These are phyloP conservation scores for Persicaria maculosa DNA, from an alignment of 148 eudicot genomes.

Conservation along the genomic window DNA sequence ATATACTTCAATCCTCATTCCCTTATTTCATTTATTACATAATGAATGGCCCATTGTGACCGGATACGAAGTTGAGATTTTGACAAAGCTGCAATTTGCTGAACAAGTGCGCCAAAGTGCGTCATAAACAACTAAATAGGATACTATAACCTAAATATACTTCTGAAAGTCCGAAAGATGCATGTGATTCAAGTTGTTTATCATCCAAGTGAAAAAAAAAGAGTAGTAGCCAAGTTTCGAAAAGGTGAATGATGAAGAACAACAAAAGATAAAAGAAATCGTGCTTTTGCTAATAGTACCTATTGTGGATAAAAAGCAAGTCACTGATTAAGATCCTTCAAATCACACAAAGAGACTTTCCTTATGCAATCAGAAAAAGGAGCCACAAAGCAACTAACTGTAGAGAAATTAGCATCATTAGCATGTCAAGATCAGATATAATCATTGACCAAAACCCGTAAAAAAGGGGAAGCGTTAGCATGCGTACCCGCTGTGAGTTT, in stretches of 20 bases:
- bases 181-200: neutral
- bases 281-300: neutral
- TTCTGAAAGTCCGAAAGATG: constrained; percentile 2
- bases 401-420: constrained; percentile 8
- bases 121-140: neutral
- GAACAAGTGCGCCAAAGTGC: neutral
- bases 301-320: constrained; percentile 1
- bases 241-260: neutral
- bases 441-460: neutral
- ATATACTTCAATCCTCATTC: constrained; percentile 1
- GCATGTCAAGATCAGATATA: constrained; percentile 8
- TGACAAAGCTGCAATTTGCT: neutral
- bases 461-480: constrained; percentile 25
- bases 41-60: neutral
- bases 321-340: neutral
- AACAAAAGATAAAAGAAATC: neutral
- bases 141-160: neutral
- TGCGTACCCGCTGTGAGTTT: constrained; percentile 96
- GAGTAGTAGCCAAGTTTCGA: neutral
- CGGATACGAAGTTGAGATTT: neutral
- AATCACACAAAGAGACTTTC: constrained; percentile 3
- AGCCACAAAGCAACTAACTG: neutral
- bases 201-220: neutral
- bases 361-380: constrained; percentile 2
- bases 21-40: neutral